These are phyloP conservation scores for Blastobotrys arbuscula DNA, from an alignment of 1,139 yeast genomes.

Conservation along the genomic window DNA sequence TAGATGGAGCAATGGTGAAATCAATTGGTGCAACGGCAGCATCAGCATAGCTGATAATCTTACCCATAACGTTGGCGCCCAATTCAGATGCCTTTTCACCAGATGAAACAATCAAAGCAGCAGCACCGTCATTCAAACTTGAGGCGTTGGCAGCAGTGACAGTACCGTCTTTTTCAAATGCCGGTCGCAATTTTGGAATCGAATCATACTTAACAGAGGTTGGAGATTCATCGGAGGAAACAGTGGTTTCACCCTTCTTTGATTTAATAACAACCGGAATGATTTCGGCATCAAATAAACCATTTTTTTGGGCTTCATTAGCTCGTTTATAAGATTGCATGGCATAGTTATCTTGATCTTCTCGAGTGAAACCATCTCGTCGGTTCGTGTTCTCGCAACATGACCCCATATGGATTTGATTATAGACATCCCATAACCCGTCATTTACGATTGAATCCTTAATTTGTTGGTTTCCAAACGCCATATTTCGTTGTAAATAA, in stretches of 20 bases:
- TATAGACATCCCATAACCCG: conserved; percentile 53
- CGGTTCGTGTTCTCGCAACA: conserved; percentile 60
- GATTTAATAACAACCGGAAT: conserved; percentile 52
- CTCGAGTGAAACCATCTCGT: conserved; percentile 48
- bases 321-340: conserved; percentile 49
- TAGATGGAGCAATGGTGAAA: conserved; percentile 88
- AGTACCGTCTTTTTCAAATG: conserved; percentile 84
- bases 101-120: conserved; percentile 78
- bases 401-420: conserved; percentile 52
- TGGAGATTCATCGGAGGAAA: conserved; percentile 62
- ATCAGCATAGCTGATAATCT: conserved; percentile 85
- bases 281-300: conserved; percentile 48
- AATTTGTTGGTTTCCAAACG: conserved; percentile 46
- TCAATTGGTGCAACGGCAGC: conserved; percentile 90
- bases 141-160: conserved; percentile 95
- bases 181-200: conserved; percentile 72
- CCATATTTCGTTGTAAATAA: conserved; percentile 37
- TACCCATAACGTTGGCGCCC: conserved; percentile 63
- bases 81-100: conserved; percentile 63
- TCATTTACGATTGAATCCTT: conserved; percentile 53
- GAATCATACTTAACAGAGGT: conserved; percentile 62
- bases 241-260: conserved; percentile 45
- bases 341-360: conserved; percentile 53
- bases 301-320: conserved; percentile 41
- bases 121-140: conserved; percentile 90